Percentiles rank a stretch among this genome's conserved stretches.
These are phyloP conservation scores for Coniochaeta hoffmannii DNA, from an alignment of 2,329 filamentous ascomycete species.

Conservation along the genomic window DNA sequence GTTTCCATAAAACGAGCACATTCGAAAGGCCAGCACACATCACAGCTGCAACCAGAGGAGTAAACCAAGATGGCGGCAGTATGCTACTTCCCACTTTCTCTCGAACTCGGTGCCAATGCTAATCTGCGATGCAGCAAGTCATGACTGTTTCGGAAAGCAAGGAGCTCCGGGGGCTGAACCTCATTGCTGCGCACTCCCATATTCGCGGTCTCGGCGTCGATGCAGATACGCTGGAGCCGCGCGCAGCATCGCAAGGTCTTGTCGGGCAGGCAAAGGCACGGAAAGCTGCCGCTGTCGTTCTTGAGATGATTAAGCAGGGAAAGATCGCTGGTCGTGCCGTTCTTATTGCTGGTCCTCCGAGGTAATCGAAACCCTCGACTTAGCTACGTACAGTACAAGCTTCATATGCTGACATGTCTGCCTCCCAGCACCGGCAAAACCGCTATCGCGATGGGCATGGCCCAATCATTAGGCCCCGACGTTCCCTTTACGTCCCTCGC, in stretches of 20 bases:
- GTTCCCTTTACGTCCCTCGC: constrained; percentile 95
- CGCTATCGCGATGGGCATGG: constrained; percentile 97
- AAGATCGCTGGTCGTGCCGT: constrained; percentile 96
- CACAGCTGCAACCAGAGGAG: background rate
- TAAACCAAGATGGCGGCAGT: background rate
- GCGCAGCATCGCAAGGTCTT: constrained; percentile 78
- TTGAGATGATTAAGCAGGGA: constrained; percentile 98
- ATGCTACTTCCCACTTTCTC: background rate
- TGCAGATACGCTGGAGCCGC: constrained; percentile 80
- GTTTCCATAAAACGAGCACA: background rate
- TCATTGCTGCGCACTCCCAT: constrained; percentile 97
- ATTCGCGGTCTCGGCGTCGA: constrained; percentile 94
- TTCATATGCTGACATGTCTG: constrained; percentile 9
- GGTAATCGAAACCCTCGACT: constrained; percentile 31
- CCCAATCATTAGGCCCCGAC: constrained; percentile 87
- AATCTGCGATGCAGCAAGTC: constrained; percentile 36
- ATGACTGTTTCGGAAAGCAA: constrained; percentile 88
- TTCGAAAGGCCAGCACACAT: background rate
- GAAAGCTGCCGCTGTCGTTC: constrained; percentile 90
- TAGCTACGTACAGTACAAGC: background rate
- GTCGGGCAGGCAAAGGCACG: constrained; percentile 95
- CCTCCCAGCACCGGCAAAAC: constrained; percentile 82
- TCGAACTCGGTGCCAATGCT: background rate
- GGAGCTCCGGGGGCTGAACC: constrained; percentile 91
- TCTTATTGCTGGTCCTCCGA: constrained; percentile 89